Percentiles rank a stretch among this genome's conserved stretches.
Evolutionary conservation across 805 yeast genomes (phyloP).

Genomic region (Myxozyma neotropica): DNA sequence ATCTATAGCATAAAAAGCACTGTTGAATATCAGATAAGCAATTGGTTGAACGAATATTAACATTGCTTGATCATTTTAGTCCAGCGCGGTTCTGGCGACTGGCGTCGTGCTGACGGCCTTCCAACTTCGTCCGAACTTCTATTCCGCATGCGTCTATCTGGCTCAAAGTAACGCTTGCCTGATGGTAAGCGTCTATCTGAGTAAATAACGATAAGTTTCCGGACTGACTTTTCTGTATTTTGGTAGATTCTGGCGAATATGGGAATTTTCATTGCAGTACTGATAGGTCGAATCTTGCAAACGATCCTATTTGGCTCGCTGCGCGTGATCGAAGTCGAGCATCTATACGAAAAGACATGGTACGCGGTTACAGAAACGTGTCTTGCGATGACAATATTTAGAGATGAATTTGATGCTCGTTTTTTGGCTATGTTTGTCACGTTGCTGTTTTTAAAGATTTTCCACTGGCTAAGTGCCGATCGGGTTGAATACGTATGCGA

Average conservation of each 20-base stretch:
- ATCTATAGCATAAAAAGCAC: background rate
- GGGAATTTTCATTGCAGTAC: conserved; percentile 37
- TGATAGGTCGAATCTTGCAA: conserved; percentile 55
- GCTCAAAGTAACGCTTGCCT: conserved; percentile 56
- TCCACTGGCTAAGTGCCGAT: conserved; percentile 73
- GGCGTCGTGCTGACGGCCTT: conserved; percentile 47
- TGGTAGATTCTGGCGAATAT: conserved; percentile 34
- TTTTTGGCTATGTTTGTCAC: conserved; percentile 48
- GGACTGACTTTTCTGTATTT: background rate
- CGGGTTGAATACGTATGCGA: conserved; percentile 47
- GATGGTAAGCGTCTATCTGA: conserved; percentile 41
- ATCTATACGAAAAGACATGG: conserved; percentile 66
- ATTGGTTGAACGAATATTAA: too few relatives aligned
- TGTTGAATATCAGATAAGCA: too few relatives aligned
- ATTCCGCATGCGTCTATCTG: conserved; percentile 53
- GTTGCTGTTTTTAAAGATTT: conserved; percentile 60
- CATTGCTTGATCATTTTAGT: conserved; percentile 27
- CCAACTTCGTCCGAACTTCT: conserved; percentile 51
- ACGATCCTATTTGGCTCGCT: conserved; percentile 69
- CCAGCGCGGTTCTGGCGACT: conserved; percentile 45
- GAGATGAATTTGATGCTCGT: conserved; percentile 51
- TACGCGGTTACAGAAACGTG: conserved; percentile 62
- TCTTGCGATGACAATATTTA: conserved; percentile 57
- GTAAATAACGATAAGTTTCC: background rate
- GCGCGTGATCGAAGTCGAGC: conserved; percentile 74